Conservation (phyloP, 2,329 filamentous ascomycete species). For the Chrysoporthe puriensis region DNA sequence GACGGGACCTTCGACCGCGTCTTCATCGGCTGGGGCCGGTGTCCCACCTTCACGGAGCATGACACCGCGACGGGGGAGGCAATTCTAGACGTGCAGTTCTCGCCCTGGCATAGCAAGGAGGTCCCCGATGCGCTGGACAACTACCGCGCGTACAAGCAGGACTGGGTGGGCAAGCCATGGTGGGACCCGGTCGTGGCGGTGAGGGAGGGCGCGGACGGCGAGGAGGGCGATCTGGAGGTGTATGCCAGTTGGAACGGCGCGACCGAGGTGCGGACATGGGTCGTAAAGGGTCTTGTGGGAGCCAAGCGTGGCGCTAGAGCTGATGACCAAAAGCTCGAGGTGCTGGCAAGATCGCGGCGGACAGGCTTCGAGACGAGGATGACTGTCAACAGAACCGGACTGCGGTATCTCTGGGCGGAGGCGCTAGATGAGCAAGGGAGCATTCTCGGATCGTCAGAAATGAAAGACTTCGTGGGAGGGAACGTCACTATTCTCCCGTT, state of each 20-base stretch:
- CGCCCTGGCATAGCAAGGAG: constrained; percentile 34
- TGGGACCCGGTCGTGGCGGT: constrained; percentile 33
- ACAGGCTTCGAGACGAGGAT: constrained; percentile 28
- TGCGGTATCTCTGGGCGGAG: constrained; percentile 26
- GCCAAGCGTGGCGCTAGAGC: not conserved
- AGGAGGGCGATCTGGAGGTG: constrained; percentile 21
- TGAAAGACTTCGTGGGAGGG: constrained; percentile 29
- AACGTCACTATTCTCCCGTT: constrained; percentile 13
- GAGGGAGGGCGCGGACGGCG: constrained; percentile 22
- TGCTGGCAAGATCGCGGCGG: constrained; percentile 19
- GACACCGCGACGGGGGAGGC: constrained; percentile 39
- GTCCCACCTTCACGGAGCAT: constrained; percentile 52
- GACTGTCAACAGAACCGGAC: constrained; percentile 5
- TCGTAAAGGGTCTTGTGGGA: constrained; percentile 16
- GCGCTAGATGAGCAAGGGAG: constrained; percentile 21
- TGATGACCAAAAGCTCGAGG: not conserved
- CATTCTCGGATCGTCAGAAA: constrained; percentile 35
- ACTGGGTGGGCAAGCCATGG: constrained; percentile 35
- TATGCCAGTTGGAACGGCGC: constrained; percentile 41
- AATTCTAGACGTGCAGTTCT: constrained; percentile 47
- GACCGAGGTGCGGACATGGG: constrained; percentile 36
- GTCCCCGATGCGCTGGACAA: constrained; percentile 29
- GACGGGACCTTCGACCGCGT: constrained; percentile 36
- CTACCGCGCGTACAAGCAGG: constrained; percentile 37
- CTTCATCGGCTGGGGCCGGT: constrained; percentile 51